Conservation (phyloP, 306 rosid genomes). For the Lupinus albus region DNA sequence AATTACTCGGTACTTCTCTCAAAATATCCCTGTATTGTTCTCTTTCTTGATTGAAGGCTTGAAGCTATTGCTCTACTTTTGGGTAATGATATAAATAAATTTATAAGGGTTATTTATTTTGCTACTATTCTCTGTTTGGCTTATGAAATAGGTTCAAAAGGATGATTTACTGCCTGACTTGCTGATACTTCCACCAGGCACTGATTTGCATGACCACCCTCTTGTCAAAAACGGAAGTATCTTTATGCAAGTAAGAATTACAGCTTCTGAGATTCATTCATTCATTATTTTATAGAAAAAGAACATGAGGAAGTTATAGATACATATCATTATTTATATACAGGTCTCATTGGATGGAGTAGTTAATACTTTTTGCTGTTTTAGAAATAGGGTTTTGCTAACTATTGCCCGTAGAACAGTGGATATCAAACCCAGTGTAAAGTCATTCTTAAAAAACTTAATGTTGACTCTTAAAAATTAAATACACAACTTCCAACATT, state of each 20-base stretch:
- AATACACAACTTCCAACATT: too few relatives aligned
- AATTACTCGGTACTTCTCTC: slow-evolving; percentile 54
- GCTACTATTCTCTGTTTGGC: slow-evolving; percentile 14
- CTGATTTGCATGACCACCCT: slow-evolving; percentile 85
- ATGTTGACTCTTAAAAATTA: too few relatives aligned
- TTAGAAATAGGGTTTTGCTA: too few relatives aligned
- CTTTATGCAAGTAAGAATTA: slow-evolving; percentile 79
- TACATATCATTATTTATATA: not conserved
- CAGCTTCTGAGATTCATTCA: not conserved
- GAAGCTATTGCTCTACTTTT: too few relatives aligned
- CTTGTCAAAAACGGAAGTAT: slow-evolving; percentile 76
- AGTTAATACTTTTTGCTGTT: slow-evolving; percentile 3
- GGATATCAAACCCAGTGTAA: too few relatives aligned
- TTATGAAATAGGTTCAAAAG: slow-evolving; percentile 63
- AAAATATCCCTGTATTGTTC: not conserved
- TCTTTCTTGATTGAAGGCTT: not conserved
- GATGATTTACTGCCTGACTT: slow-evolving; percentile 78
- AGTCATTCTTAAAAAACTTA: too few relatives aligned
- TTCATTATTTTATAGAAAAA: not conserved
- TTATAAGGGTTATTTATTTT: not conserved
- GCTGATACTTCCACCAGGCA: slow-evolving; percentile 80
- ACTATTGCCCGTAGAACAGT: too few relatives aligned
- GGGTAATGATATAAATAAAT: slow-evolving; percentile 7
- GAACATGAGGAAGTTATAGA: not conserved
- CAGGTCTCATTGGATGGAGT: not conserved